These are phyloP conservation scores for Russula brevipes DNA, from an alignment of 768 basidiomycete genomes.

Conservation along the genomic window DNA sequence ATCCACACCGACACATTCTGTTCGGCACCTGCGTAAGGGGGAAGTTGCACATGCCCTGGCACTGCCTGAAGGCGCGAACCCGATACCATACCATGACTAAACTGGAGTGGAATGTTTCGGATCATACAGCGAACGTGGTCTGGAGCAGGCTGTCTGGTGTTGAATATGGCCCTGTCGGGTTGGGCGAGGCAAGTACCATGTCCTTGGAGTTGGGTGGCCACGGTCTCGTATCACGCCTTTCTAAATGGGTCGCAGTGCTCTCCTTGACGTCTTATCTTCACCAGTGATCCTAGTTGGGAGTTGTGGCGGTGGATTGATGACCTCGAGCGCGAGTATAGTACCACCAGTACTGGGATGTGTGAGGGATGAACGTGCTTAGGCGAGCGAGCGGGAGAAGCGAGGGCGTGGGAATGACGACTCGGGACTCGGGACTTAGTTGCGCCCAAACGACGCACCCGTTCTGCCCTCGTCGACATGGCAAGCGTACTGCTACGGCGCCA, in stretches of 20 bases:
- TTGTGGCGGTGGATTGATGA: neutral
- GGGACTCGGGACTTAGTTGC: no score
- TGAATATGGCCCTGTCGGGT: no score
- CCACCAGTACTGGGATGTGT: no score
- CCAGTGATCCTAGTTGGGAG: neutral
- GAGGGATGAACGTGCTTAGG: neutral
- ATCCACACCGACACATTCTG: conserved; percentile 4
- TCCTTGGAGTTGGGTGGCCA: neutral
- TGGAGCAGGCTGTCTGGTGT: no score
- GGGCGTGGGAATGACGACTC: conserved; percentile 13
- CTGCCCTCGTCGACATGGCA: conserved; percentile 48
- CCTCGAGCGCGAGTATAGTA: no score
- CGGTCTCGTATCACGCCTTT: no score
- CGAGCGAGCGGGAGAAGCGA: neutral
- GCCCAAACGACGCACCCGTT: neutral
- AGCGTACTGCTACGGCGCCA: conserved; percentile 60
- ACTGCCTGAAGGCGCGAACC: no score
- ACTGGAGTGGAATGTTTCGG: no score
- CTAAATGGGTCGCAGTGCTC: neutral
- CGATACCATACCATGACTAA: no score
- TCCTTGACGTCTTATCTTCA: neutral
- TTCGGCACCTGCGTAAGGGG: neutral
- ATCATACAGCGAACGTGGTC: no score
- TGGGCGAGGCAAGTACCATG: neutral
- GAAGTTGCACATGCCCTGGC: neutral